Evolutionary conservation across 78 protist species (phyloP).

Genomic region (Dictyostelium firmibasis): DNA sequence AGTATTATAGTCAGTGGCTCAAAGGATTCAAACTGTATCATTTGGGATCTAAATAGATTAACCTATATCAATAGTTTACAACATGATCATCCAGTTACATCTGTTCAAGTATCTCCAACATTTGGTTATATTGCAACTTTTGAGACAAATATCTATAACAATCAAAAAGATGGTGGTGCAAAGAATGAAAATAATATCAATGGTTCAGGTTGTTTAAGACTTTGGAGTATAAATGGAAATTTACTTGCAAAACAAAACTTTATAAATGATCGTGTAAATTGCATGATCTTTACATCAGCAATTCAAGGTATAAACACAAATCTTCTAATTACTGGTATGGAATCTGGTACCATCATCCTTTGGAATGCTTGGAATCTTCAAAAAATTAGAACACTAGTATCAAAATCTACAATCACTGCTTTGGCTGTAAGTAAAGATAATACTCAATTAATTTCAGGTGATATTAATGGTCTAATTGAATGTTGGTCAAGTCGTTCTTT

Average conservation of each 20-base stretch:
- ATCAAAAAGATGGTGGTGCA: not conserved
- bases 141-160: not conserved
- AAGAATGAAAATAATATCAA: not conserved
- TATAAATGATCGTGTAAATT: conserved; percentile 58
- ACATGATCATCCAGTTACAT: conserved; percentile 50
- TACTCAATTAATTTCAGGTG: conserved; percentile 50
- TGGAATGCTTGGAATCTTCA: conserved; percentile 55
- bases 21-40: conserved; percentile 67
- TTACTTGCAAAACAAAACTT: not conserved
- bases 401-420: conserved; percentile 64
- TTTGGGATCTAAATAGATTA: conserved; percentile 87
- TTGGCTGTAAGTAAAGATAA: conserved; percentile 54
- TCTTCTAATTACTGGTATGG: conserved; percentile 76
- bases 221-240: conserved; percentile 58
- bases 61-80: conserved; percentile 49
- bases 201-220: conserved; percentile 24
- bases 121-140: conserved; percentile 53
- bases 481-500: conserved; percentile 46
- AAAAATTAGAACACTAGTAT: conserved; percentile 7
- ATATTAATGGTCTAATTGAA: conserved; percentile 43
- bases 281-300: conserved; percentile 44
- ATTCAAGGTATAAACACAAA: conserved; percentile 62
- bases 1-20: conserved; percentile 71
- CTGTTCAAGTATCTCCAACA: conserved; percentile 67
- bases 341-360: conserved; percentile 43